Evolutionary conservation across 441 rosid genomes (phyloP), one percentile per base, ranked within the genome.

Genomic region (Adansonia gregorii): DNA sequence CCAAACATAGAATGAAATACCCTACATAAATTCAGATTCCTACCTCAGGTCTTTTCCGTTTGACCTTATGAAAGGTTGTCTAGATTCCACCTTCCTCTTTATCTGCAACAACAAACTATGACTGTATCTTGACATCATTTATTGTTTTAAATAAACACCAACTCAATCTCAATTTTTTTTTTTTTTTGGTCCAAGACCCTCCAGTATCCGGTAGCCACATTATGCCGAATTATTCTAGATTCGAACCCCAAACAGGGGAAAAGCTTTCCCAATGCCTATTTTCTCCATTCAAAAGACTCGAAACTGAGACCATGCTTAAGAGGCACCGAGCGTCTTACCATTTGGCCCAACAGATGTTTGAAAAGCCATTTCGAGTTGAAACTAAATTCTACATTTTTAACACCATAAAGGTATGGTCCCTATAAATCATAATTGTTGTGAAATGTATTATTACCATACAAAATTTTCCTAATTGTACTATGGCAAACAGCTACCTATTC

Each of bases 381-480:
- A 15, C 41, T 35, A 35, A 35, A 35, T 4, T 35, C 41, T 35
- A 35, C 41, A 35, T 35, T 35, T 35, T 35, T 35, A 35, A 35
- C 6, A 35, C 3, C 41, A 35, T 35, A 35, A 35, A 35, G 4
- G 41, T 35, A 35, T 35, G 41, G 41, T 35, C 41, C 41, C 41
- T 35, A 35, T 4, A 35, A 35, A 35, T 35, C 20, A 69, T 69
- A 49, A 15, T 20, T 22, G 15, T 11, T 15, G 27, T 14, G 43
- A 8, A 49, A 69, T 69, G 73, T 24, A 69, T 12, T 24, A 49
- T 69, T 69, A 69, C 59, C 31, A 69, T 49, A 35, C 49, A 49
- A 49, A 20, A 14, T 45, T 8, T 51, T 51, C 60, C 45, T 51
- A 49, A 51, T 27, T 24, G 55, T 27, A 19, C 15, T 14, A 24